Conservation (phyloP, 2,329 filamentous ascomycete species). For the Esteya vermicola region DNA sequence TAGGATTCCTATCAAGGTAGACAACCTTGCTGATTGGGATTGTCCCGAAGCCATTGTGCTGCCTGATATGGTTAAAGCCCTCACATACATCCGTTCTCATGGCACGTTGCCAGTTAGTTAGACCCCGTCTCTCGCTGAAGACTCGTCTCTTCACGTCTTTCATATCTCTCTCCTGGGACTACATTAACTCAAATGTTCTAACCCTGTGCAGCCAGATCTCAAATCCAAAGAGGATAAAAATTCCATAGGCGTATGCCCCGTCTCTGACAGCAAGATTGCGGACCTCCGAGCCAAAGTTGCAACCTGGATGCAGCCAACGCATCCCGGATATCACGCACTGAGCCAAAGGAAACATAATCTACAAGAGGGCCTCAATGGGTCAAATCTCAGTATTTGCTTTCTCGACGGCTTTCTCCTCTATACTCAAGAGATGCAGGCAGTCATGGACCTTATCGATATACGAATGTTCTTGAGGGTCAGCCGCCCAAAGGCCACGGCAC, state of each 20-base stretch:
- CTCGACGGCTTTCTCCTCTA: slow-evolving; percentile 86
- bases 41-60: slow-evolving; percentile 69
- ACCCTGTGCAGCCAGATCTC: slow-evolving; percentile 31
- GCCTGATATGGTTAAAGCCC: slow-evolving; percentile 47
- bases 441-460: slow-evolving; percentile 53
- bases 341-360: slow-evolving; percentile 25
- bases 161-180: not conserved
- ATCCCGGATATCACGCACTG: slow-evolving; percentile 23
- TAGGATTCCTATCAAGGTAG: slow-evolving; percentile 35
- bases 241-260: slow-evolving; percentile 39
- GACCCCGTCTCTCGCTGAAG: slow-evolving; percentile 9
- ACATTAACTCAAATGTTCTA: too few relatives aligned
- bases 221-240: slow-evolving; percentile 50
- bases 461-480: slow-evolving; percentile 65
- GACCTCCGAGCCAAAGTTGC: slow-evolving; percentile 31
- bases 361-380: too few relatives aligned
- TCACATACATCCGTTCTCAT: slow-evolving; percentile 55
- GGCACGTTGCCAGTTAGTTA: slow-evolving; percentile 48
- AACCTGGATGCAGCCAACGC: slow-evolving; percentile 28
- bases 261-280: slow-evolving; percentile 30
- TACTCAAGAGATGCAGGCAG: slow-evolving; percentile 34
- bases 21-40: slow-evolving; percentile 78
- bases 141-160: not conserved
- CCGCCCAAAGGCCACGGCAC: slow-evolving; percentile 45
- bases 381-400: too few relatives aligned